Percentiles rank a stretch among this genome's conserved stretches.
phyloP scores from a whole-genome alignment of 2,329 filamentous ascomycete genomes.

The Curvularia spicifera region DNA sequence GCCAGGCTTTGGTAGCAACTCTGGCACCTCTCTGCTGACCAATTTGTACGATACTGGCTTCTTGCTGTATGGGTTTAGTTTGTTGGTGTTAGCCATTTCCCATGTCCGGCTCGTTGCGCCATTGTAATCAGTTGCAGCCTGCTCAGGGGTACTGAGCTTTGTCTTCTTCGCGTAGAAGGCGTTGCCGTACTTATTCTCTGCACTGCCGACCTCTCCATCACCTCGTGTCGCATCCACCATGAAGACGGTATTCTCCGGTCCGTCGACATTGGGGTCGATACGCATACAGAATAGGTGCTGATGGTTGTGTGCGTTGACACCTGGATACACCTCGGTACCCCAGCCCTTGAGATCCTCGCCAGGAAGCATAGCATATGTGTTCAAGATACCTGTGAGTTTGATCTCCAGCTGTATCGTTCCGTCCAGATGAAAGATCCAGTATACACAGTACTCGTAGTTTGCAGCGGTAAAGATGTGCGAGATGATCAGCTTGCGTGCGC shows the following conservation, averaged over 20 bases:
- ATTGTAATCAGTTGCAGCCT: conserved; percentile 80
- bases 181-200: conserved; percentile 87
- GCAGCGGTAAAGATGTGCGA: conserved; percentile 94
- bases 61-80: conserved; percentile 82
- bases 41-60: conserved; percentile 89
- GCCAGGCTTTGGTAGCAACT: conserved; percentile 78
- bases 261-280: conserved; percentile 86
- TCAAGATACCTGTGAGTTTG: conserved; percentile 87
- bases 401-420: conserved; percentile 92
- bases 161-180: conserved; percentile 87
- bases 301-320: conserved; percentile 94
- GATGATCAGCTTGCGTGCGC: conserved; percentile 83
- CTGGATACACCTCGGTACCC: conserved; percentile 90
- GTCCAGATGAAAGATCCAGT: conserved; percentile 93
- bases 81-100: conserved; percentile 87
- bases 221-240: conserved; percentile 77
- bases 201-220: conserved; percentile 76
- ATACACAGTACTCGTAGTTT: conserved; percentile 90
- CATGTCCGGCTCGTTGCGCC: conserved; percentile 80
- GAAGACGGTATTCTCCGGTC: conserved; percentile 82
- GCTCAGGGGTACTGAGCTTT: conserved; percentile 72
- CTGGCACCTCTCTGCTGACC: conserved; percentile 82
- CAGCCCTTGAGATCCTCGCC: conserved; percentile 84
- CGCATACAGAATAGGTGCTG: conserved; percentile 94
- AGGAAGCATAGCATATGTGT: conserved; percentile 83